Evolutionary conservation across 495 filamentous ascomycete genomes (phyloP), one percentile per base, ranked within the genome.

Genomic region (Collariella sp.): DNA sequence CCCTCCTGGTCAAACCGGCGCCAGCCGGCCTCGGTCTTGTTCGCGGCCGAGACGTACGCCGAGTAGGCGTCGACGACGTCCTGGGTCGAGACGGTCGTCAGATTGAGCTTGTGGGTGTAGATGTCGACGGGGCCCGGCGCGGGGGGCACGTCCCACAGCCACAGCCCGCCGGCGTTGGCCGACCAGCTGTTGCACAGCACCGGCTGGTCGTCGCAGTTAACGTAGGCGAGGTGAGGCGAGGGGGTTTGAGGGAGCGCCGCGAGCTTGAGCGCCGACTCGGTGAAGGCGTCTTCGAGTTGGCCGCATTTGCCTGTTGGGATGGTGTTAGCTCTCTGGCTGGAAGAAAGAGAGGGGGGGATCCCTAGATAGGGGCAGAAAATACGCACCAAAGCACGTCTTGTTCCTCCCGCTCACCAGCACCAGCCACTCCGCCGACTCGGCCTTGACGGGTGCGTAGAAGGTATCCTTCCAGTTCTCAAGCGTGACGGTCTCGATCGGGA

Each of bases 121-220:
- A 88, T 74, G 18, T 84, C 78, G 62, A 86, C 73, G 12, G 86
- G 82, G 13, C 72, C 65, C 22, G 76, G 76, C 41, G 62, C 51
- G 15, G 76, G 70, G 16, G 71, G 64, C 49, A 94, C 69, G 58
- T 86, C 75, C 60, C 88, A 79, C 67, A 89, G 77, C 81, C 83
- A 89, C 55, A 93, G 68, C 22, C 76, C 70, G 16, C 88, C 87
- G 22, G 85, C 75, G 47, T 79, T 81, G 48, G 85, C 81, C 43
- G 82, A 82, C 91, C 88, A 94, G 48, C 74, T 70, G 63, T 88
- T 83, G 79, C 91, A 96, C 31, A 96, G 84, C 33, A 93, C 76
- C 39, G 79, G 78, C 60, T 91, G 74, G 50, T 78, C 65, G 50
- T 96, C 91, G 65, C 91, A 96, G 74, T 94, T 79, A 60, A 95